Conservation (phyloP, 768 basidiomycete species). For the Trametopsis cervina region DNA sequence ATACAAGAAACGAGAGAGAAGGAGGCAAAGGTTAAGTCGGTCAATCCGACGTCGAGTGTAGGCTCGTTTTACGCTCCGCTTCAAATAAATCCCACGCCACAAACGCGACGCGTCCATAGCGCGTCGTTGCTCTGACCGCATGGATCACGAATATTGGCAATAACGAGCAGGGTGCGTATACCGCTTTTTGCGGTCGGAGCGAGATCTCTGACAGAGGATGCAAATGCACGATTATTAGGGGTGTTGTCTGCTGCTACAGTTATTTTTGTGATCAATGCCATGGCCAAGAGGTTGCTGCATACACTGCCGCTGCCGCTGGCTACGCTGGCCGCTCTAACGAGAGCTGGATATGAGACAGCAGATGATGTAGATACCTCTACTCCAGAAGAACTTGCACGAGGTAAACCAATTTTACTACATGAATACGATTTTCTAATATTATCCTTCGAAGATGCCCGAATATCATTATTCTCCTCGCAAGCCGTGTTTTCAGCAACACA, state of each 20-base stretch:
- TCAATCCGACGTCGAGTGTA: not conserved
- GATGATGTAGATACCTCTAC: constrained; percentile 41
- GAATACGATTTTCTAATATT: not conserved
- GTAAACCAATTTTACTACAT: constrained; percentile 23
- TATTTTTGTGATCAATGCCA: too few relatives aligned
- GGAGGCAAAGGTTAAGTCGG: not conserved
- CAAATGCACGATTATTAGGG: too few relatives aligned
- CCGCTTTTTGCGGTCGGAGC: too few relatives aligned
- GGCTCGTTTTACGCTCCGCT: constrained; percentile 1
- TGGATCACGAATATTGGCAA: too few relatives aligned
- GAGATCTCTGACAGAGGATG: too few relatives aligned
- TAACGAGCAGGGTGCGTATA: too few relatives aligned
- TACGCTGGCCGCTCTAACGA: constrained; percentile 36
- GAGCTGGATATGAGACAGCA: constrained; percentile 51
- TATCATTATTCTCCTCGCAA: constrained; percentile 39
- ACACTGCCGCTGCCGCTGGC: constrained; percentile 4
- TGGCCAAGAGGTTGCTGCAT: constrained; percentile 2
- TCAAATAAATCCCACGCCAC: constrained; percentile 11
- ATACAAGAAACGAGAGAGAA: constrained; percentile 12
- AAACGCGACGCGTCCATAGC: constrained; percentile 19
- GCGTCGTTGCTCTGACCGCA: too few relatives aligned
- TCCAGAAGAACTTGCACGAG: constrained; percentile 42
- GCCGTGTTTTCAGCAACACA: constrained; percentile 38
- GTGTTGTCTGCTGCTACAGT: too few relatives aligned
- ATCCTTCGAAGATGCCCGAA: constrained; percentile 38